Conservation (phyloP, 208 protist species). For the Zelonia costaricensis region DNA sequence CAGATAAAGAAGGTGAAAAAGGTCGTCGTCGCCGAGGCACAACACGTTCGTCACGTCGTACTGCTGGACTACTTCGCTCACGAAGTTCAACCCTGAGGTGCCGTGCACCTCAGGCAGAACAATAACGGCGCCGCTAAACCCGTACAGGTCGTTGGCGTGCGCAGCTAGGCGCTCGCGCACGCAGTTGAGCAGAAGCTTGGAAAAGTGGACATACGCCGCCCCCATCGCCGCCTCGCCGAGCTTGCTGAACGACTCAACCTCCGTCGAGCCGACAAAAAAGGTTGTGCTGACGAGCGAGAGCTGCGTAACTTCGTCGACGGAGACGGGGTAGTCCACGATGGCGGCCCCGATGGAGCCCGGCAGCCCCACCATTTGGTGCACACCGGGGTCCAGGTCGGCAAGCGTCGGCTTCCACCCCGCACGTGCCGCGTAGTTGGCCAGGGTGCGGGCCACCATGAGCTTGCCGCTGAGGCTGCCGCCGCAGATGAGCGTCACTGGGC, state of each 20-base stretch:
- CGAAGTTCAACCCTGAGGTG: conserved; percentile 61
- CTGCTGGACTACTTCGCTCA: conserved; percentile 59
- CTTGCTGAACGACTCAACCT: conserved; percentile 42
- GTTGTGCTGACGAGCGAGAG: conserved; percentile 53
- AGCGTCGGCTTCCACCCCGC: conserved; percentile 75
- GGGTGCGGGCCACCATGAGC: conserved; percentile 41
- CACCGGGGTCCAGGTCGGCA: conserved; percentile 72
- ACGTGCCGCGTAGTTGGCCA: conserved; percentile 80
- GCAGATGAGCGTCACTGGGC: conserved; percentile 75
- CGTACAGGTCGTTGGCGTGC: conserved; percentile 56
- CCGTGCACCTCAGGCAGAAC: conserved; percentile 68
- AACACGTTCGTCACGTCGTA: conserved; percentile 72
- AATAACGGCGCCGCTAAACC: conserved; percentile 74
- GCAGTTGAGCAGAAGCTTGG: conserved; percentile 33
- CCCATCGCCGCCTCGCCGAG: conserved; percentile 47
- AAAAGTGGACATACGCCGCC: conserved; percentile 67
- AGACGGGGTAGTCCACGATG: conserved; percentile 74
- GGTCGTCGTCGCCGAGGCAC: conserved; percentile 71
- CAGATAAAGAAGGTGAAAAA: conserved; percentile 64
- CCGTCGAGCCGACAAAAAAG: conserved; percentile 79
- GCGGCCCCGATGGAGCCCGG: conserved; percentile 67
- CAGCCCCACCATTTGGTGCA: conserved; percentile 49
- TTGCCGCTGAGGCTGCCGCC: conserved; percentile 56
- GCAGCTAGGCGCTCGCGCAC: conserved; percentile 44
- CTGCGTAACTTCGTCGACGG: conserved; percentile 61